These are phyloP conservation scores for Alloteropsis semialata DNA, from an alignment of 176 grass and related monocot genomes.

Conservation along the genomic window DNA sequence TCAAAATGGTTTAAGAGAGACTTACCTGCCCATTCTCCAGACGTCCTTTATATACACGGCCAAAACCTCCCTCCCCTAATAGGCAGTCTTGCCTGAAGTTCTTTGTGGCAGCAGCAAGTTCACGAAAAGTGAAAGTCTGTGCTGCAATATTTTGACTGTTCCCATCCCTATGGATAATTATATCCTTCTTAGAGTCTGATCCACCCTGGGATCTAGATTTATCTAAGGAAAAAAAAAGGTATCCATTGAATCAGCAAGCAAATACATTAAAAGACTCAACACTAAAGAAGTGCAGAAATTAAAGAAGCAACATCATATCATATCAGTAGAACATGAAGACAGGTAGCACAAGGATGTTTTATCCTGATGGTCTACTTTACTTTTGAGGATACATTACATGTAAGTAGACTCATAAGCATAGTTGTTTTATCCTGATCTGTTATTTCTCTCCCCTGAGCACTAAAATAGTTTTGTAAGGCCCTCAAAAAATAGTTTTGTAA, in stretches of 20 bases:
- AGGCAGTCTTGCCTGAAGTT: conserved; percentile 81
- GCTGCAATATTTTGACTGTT: conserved; percentile 79
- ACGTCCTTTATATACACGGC: conserved; percentile 72
- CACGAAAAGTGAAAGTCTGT: conserved; percentile 88
- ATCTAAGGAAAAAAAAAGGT: conserved; percentile 48
- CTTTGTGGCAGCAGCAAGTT: conserved; percentile 80
- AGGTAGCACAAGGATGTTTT: background rate
- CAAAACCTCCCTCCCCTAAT: conserved; percentile 82
- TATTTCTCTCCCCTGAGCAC: background rate
- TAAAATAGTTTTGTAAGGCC: background rate
- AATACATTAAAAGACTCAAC: background rate
- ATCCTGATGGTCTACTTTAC: background rate
- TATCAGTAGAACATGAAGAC: conserved; percentile 2
- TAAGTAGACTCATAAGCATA: background rate
- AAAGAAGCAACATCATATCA: background rate
- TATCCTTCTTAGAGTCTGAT: conserved; percentile 61
- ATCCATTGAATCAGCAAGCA: background rate
- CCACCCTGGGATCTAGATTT: conserved; percentile 50
- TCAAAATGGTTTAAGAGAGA: background rate
- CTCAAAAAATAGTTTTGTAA: background rate
- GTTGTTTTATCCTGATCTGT: background rate
- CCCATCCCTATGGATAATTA: conserved; percentile 58
- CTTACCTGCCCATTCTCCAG: conserved; percentile 80
- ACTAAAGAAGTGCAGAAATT: background rate
- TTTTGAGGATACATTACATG: background rate